Conservation (phyloP, 2,329 filamentous ascomycete genomes). For the Talaromyces sp. region DNA sequence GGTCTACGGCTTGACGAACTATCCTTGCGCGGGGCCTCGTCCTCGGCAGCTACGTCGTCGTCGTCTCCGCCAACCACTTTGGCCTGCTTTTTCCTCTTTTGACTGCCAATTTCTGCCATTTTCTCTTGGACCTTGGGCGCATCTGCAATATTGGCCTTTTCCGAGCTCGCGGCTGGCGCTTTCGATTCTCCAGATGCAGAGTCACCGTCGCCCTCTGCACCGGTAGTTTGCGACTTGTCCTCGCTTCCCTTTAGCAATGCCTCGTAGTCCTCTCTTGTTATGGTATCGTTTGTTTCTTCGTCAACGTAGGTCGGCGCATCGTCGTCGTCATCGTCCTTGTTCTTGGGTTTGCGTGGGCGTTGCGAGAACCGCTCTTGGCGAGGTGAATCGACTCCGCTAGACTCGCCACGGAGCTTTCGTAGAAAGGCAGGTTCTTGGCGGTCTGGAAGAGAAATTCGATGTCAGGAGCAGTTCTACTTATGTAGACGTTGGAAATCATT, state of each 20-base stretch:
- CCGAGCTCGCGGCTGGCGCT: conserved; percentile 12
- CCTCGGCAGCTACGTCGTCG: conserved; percentile 12
- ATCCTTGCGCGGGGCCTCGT: conserved; percentile 18
- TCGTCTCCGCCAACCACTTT: conserved; percentile 36
- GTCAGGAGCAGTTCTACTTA: conserved; percentile 4
- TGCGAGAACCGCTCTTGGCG: conserved; percentile 32
- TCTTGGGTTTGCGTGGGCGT: conserved; percentile 31
- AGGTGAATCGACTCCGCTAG: conserved; percentile 26
- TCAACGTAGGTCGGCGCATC: conserved; percentile 41
- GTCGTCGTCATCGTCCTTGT: conserved; percentile 28
- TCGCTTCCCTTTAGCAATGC: conserved; percentile 25
- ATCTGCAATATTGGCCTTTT: neutral
- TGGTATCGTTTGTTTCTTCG: conserved; percentile 38
- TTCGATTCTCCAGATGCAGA: conserved; percentile 8
- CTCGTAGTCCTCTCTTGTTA: conserved; percentile 40
- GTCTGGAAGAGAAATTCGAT: conserved; percentile 21
- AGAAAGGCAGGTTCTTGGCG: conserved; percentile 40
- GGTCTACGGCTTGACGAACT: conserved; percentile 23
- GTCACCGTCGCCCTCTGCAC: conserved; percentile 4
- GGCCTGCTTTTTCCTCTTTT: conserved; percentile 38
- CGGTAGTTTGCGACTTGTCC: conserved; percentile 10
- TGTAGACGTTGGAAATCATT: neutral
- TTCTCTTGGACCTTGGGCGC: conserved; percentile 26
- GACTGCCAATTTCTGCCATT: conserved; percentile 34
- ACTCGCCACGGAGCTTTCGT: conserved; percentile 34